These are phyloP conservation scores for Gaillardinia entomophila DNA, from an alignment of 805 yeast genomes.

Conservation along the genomic window DNA sequence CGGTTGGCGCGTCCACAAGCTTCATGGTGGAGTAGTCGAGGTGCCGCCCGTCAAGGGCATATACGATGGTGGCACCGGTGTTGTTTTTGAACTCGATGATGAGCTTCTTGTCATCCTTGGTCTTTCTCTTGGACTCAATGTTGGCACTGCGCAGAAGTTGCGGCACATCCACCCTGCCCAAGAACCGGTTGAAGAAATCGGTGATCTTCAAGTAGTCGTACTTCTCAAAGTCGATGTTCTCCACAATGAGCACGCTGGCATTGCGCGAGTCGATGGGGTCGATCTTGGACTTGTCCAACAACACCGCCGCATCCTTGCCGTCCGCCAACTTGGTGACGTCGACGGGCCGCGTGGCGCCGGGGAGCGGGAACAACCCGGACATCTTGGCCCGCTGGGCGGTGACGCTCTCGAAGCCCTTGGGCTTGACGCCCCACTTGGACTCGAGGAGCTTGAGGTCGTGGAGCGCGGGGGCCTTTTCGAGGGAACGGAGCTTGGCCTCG, in stretches of 20 bases:
- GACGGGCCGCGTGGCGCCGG: constrained; percentile 53
- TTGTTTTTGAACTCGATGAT: constrained; percentile 48
- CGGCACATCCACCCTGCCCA: constrained; percentile 39
- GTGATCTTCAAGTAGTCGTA: constrained; percentile 34
- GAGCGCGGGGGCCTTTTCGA: constrained; percentile 40
- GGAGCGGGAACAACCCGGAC: constrained; percentile 72
- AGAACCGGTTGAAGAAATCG: constrained; percentile 39
- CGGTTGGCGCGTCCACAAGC: not conserved
- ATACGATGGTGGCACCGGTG: constrained; percentile 49
- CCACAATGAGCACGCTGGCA: constrained; percentile 25
- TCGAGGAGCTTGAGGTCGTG: constrained; percentile 44
- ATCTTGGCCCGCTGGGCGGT: constrained; percentile 74
- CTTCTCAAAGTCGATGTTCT: constrained; percentile 24
- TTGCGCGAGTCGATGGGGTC: constrained; percentile 34
- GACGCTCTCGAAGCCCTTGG: constrained; percentile 68
- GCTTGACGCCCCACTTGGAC: constrained; percentile 66
- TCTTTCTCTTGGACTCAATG: constrained; percentile 27
- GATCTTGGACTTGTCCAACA: constrained; percentile 23
- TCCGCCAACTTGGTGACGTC: constrained; percentile 36
- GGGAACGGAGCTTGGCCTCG: constrained; percentile 21
- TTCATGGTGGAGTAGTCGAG: constrained; percentile 1
- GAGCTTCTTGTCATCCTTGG: constrained; percentile 31
- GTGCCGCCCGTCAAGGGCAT: constrained; percentile 34
- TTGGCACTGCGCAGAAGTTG: constrained; percentile 26
- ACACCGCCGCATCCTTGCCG: constrained; percentile 13